Evolutionary conservation across 2,329 filamentous ascomycete genomes (phyloP).

Genomic region (Chaetomium sp.): DNA sequence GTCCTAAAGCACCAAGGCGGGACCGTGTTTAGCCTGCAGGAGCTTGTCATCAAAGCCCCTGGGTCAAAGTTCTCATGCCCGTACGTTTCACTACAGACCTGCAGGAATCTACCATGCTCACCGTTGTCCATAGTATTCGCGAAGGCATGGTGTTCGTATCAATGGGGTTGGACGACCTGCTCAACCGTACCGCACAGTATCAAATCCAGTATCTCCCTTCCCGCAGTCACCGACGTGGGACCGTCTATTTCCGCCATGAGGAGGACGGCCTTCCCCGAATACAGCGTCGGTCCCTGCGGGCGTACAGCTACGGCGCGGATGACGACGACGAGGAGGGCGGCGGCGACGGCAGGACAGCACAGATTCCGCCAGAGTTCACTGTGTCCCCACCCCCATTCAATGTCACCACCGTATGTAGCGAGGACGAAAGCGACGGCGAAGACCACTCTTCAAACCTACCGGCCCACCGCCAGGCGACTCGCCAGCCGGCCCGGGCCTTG

Average conservation of each 20-base stretch:
- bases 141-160: constrained; percentile 91
- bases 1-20: constrained; percentile 79
- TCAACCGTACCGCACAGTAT: constrained; percentile 73
- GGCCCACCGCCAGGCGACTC: constrained; percentile 42
- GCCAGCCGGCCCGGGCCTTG: constrained; percentile 56
- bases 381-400: constrained; percentile 52
- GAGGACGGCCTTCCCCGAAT: constrained; percentile 53
- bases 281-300: constrained; percentile 48
- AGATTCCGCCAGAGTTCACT: constrained; percentile 60
- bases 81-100: constrained; percentile 57
- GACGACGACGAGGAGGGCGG: constrained; percentile 40
- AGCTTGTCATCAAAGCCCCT: constrained; percentile 85
- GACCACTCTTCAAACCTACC: constrained; percentile 33
- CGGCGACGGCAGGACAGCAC: constrained; percentile 50
- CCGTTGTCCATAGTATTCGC: constrained; percentile 63
- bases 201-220: constrained; percentile 64
- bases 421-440: constrained; percentile 57
- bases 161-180: constrained; percentile 78
- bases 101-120: constrained; percentile 39
- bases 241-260: constrained; percentile 52
- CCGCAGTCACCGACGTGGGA: constrained; percentile 34
- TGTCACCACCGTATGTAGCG: constrained; percentile 62
- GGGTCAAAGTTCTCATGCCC: constrained; percentile 79
- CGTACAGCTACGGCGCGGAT: constrained; percentile 46
- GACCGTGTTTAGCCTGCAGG: constrained; percentile 79